A percentile compares a stretch with the other conserved stretches of the same genome.
Evolutionary conservation across 2,329 filamentous ascomycete species (phyloP).

Genomic region (Paecilomyces dactylethromorphus): DNA sequence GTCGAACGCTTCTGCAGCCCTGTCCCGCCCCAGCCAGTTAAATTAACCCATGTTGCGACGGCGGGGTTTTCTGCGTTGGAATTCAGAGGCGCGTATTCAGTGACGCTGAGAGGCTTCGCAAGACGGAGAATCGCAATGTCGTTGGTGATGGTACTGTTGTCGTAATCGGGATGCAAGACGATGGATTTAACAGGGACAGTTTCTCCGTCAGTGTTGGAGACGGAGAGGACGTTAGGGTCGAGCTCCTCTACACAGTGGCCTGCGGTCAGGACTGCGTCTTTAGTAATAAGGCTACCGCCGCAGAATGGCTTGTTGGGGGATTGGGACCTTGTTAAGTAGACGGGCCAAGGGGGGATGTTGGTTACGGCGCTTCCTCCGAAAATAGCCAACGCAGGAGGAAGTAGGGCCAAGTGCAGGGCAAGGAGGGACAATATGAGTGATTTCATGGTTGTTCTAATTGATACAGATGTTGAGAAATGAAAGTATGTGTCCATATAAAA

Average conservation of each 20-base stretch:
- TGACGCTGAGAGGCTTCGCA: no score
- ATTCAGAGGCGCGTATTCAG: no score
- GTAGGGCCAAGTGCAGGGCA: neutral
- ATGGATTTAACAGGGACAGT: neutral
- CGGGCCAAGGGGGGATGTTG: neutral
- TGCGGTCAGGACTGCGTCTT: neutral
- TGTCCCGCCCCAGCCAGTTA: no score
- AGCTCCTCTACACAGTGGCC: neutral
- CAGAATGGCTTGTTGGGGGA: neutral
- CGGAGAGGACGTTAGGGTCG: neutral
- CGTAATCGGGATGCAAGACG: neutral
- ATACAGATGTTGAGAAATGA: neutral
- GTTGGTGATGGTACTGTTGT: no score
- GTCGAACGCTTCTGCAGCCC: no score
- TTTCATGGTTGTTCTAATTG: neutral
- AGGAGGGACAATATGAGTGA: neutral
- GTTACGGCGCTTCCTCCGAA: neutral
- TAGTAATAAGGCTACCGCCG: neutral
- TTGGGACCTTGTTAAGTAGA: neutral
- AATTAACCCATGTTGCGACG: no score
- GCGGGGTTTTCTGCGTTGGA: no score
- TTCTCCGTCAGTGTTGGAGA: neutral
- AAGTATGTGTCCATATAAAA: neutral
- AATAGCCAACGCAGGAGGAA: neutral
- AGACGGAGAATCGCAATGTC: no score